Base-by-base conservation (phyloP, 805 yeast genomes). In the Candida ulmi region DNA sequence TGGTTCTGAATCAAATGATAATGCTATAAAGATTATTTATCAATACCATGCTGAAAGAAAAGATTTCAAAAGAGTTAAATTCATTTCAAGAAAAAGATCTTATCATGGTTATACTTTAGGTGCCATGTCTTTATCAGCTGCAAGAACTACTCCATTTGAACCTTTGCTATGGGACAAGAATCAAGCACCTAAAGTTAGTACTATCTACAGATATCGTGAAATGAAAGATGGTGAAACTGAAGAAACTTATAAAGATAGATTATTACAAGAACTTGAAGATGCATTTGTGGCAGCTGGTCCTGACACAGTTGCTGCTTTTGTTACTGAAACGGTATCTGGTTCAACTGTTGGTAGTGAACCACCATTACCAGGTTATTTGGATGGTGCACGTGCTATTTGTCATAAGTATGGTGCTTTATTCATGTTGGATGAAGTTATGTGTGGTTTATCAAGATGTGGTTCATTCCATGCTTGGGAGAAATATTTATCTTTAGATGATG, bases 1-100 rank as follows among this genome's bases (percentile, higher is more conserved):
- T 3, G 88, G 87, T 9, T 67, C 83, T n/a, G 85, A 78, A 58
- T 76, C 83, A 17, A 79, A 76, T 53, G 84, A 78, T 54, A 80
- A 78, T 24, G 81, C 82, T 4, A 47, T 78, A 50, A 78, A 78
- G 60, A 72, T 79, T 45, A 74, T 75, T 24, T 62, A 65, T 50
- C 74, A 71, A 52, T 71, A 65, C 46, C 68, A 60, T 42, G 54
- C 63, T 30, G 74, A 67, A 46, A 61, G 51, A 18, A 74, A 73
- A 35, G 71, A 70, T 41, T 45, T 57, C 5, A 54, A 63, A 40
- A 64, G 75, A 54, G 54, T 55, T 47, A 64, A 68, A 40, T 68
- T 67, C 47, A 66, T 72, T 41, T 60, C 69, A 15, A 61, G 76
- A 52, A 50, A 58, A 36, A 65, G 63, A 52, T 62, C 75, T 8